Base-by-base conservation (phyloP, 1,284 basidiomycete species). In the Lentinus polychrous region DNA sequence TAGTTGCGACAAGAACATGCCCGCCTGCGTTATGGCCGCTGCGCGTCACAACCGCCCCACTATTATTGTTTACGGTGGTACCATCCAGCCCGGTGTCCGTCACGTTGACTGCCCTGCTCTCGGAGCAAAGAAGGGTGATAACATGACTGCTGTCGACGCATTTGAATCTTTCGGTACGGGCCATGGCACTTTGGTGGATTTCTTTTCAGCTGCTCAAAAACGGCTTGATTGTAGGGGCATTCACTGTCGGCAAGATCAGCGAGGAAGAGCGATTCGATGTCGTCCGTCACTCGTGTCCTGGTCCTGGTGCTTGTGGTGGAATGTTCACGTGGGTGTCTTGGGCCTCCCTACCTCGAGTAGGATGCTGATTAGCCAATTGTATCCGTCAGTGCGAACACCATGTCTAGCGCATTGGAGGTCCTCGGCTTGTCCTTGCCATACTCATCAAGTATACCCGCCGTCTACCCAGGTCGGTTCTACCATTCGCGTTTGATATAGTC, bases 401-500 rank as follows among this genome's bases (percentile, higher is more conserved):
- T 94, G 91, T 91, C 89, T 55, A 86, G 86, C 32, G 83, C 85
- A 15, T 77, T 95, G 34, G 94, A 97, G 66, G 92, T 90, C 1
- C 76, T 96, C 53, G 94, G 94, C 31, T 88, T 97, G 78, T 90
- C 91, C 15, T 72, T 96, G 23, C 94, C 94, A 0, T 91, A 91
- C 59, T 91, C 89, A 27, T 85, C 91, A 0, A 87, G 86, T 52
- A 91, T 78, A 27, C 93, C 93, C 1, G 93, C 92, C 5, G 69
- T 78, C 33, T 86, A 85, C 65, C 78, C 87, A 49, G 76, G 86
- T 82, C 48, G 52, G 69, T 62, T 8, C 7, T 18, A 10, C 10
- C 37, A 20, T 48, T 14, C 37, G 18, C 18, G 12, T 23, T 27
- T 15, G 31, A 10, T 15, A 1, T 38, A 17, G 15, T 43, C 15